A percentile compares a stretch with the other conserved stretches of the same genome.
phyloP scores from a whole-genome alignment of 192 early-diverging fungal genomes.

The Mortierella claussenii region DNA sequence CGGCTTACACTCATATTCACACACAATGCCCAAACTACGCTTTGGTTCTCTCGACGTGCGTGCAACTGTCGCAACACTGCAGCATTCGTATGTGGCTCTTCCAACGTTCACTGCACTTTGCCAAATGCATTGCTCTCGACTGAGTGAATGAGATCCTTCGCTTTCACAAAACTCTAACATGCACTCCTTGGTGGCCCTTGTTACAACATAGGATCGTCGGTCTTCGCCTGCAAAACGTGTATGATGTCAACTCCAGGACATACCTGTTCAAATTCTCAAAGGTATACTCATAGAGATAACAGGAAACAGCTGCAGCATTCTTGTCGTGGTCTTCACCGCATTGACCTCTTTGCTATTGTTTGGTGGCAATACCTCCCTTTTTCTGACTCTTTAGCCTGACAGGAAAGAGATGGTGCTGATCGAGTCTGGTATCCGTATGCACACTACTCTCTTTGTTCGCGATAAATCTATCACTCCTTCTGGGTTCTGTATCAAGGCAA shows the following conservation, averaged over 20 bases:
- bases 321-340: too few relatives aligned
- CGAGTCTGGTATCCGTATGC: conserved; percentile 94
- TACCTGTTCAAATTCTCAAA: conserved; percentile 93
- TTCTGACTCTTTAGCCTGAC: conserved; percentile 67
- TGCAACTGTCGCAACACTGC: conserved; percentile 80
- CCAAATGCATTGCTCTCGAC: background rate
- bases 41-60: conserved; percentile 92
- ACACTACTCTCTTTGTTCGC: conserved; percentile 89
- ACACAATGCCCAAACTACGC: conserved; percentile 83
- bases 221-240: conserved; percentile 94
- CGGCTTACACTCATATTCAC: too few relatives aligned
- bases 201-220: conserved; percentile 71
- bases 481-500: conserved; percentile 84
- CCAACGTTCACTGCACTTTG: background rate
- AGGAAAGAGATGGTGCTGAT: conserved; percentile 88
- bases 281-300: too few relatives aligned
- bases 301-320: too few relatives aligned
- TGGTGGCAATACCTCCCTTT: background rate
- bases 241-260: conserved; percentile 91
- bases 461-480: conserved; percentile 91
- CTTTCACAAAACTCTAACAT: background rate
- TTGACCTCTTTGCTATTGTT: too few relatives aligned
- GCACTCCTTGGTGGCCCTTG: too few relatives aligned
- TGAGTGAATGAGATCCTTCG: background rate
- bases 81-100: conserved; percentile 60